Evolutionary conservation across 176 grass and related monocot genomes (phyloP).

Genomic region (Hordeum vulgare): MorexV3_pseudomolecules_assembly NC_058521.1:22168304-22168803

Average conservation of each 20-base stretch:
- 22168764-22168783: background rate
- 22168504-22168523: slow-evolving; percentile 73
- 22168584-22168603: slow-evolving; percentile 96
- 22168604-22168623: slow-evolving; percentile 88
- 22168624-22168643: slow-evolving; percentile 97
- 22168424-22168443: slow-evolving; percentile 1
- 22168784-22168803: background rate
- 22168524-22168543: slow-evolving; percentile 67
- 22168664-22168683: slow-evolving; percentile 79
- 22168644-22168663: slow-evolving; percentile 90
- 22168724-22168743: slow-evolving; percentile 33
- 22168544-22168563: slow-evolving; percentile 91
- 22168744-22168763: background rate
- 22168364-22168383: background rate
- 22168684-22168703: slow-evolving; percentile 67
- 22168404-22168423: background rate
- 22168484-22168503: slow-evolving; percentile 47
- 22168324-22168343: background rate
- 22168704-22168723: slow-evolving; percentile 51
- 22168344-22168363: background rate
- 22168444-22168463: slow-evolving; percentile 2
- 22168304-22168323: background rate
- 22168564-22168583: slow-evolving; percentile 88
- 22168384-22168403: background rate
- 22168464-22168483: slow-evolving; percentile 86